phyloP scores from a whole-genome alignment of 179 eudicot genomes.

The Beta macrorhiza region DNA sequence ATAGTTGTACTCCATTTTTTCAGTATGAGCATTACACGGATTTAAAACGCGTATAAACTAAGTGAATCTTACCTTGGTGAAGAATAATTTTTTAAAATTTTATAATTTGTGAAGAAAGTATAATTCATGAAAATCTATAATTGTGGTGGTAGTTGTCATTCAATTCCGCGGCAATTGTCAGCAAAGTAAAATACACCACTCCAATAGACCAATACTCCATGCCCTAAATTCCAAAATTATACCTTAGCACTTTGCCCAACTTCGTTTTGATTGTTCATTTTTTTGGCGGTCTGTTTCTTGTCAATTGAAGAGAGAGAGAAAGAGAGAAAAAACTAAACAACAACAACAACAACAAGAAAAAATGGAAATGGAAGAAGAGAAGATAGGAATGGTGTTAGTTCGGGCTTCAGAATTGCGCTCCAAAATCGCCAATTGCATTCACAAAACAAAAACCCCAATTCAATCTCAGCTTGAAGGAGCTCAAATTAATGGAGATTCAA shows the following conservation, averaged over 20 bases:
- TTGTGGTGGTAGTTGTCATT: conserved; percentile 12
- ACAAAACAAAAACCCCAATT: conserved; percentile 21
- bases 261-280: not conserved
- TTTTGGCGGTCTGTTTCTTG: conserved; percentile 9
- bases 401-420: conserved; percentile 75
- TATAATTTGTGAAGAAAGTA: too few relatives aligned
- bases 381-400: conserved; percentile 61
- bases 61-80: too few relatives aligned
- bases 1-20: too few relatives aligned
- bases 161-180: not conserved
- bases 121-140: not conserved
- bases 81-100: too few relatives aligned
- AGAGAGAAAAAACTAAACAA: not conserved
- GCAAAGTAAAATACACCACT: not conserved
- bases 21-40: too few relatives aligned
- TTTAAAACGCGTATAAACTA: too few relatives aligned
- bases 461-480: conserved; percentile 22
- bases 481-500: not conserved
- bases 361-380: conserved; percentile 68
- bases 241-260: not conserved
- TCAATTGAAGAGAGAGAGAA: not conserved
- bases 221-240: conserved; percentile 14
- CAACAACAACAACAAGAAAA: too few relatives aligned
- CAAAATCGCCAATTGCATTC: conserved; percentile 66
- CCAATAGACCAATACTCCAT: not conserved